Evolutionary conservation across 805 yeast genomes (phyloP), one percentile per base, ranked within the genome.

Genomic region (Kazachstania taianensis): DNA sequence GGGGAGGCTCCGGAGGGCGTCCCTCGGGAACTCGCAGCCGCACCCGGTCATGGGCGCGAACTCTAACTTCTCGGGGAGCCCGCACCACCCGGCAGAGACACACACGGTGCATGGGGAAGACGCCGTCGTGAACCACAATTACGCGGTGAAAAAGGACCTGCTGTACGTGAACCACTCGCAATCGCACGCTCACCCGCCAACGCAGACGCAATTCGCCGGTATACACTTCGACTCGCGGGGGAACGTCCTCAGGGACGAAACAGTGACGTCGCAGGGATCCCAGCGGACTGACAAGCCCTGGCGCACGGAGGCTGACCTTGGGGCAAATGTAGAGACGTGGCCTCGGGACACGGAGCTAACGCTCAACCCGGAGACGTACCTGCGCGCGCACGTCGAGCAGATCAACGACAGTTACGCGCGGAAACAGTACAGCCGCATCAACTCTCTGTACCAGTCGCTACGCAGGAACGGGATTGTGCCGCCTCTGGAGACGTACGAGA

Each of bases 401-500:
- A 65, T 65, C 19, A 38, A 46, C 12, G 34, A 28, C 6, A 55
- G 61, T 13, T 52, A 44, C 33, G 40, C 44, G 5, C 14, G 36
- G 1, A 48, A 54, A 10, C 55, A 64, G 27, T 56, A 44, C 35
- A 56, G 65, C 39, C 55, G 49, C 36, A 58, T 65, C 24, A 59
- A 64, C 36, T 53, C 69, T 0, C 39, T 62, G 5, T 66, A 64
- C 36, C 60, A 61, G 47, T 54, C 70, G 1, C 41, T 66, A 33
- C 62, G 60, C 43, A 53, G 70, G 45, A 66, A 66, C 38, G 56
- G 55, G 6, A 45, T 67, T 4, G 48, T 70, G 2, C 82, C 83
- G 19, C 61, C 75, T 6, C 51, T 73, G 5, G 68, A 65, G 2
- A 53, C 66, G 2, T 81, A 73, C 57, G 70, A 73, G 41, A 58